Evolutionary conservation across 2,329 filamentous ascomycete species (phyloP), one percentile per base, ranked within the genome.

Genomic region (Monosporascus sp.): DNA sequence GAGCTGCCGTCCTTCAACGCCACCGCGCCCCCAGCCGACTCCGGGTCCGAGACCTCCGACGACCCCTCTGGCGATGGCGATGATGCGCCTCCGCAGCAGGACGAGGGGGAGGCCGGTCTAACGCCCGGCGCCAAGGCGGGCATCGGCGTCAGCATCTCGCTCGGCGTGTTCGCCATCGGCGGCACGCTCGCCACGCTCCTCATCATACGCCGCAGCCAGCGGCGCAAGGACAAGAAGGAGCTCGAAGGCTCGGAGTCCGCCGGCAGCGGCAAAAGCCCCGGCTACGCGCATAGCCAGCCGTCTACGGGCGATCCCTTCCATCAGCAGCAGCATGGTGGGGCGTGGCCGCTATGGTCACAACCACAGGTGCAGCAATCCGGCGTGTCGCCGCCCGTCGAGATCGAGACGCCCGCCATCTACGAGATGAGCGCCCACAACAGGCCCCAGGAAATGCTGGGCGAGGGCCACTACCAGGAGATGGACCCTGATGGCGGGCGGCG

Each of bases 101-200:
- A 37, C 17, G 22, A 31, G 9, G 44, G 48, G 24, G 50, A 37
- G 22, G 47, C 52, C 19, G 66, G 64, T 1, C 65, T 73, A 9
- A 68, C 65, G 41, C 57, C 64, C 1, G 69, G 69, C 7, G 70
- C 67, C 57, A 72, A 70, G 55, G 65, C 63, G 1, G 68, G 71
- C 22, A 61, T 72, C 49, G 65, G 67, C 19, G 65, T 70, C 6
- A 70, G 71, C 26, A 68, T 69, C 20, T 60, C 64, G 2, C 50
- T 73, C 11, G 70, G 64, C 49, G 67, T 62, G 14, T 58, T 72
- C 14, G 65, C 64, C 1, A 19, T 72, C 20, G 60, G 55, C 5
- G 68, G 63, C 46, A 63, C 65, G 35, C 49, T 65, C 7, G 63
- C 63, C 37, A 60, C 60, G 26, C 22, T 69, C 16, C 60, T 63